Evolutionary conservation across 306 rosid genomes (phyloP).

Genomic region (Vachellia collinsii): DNA sequence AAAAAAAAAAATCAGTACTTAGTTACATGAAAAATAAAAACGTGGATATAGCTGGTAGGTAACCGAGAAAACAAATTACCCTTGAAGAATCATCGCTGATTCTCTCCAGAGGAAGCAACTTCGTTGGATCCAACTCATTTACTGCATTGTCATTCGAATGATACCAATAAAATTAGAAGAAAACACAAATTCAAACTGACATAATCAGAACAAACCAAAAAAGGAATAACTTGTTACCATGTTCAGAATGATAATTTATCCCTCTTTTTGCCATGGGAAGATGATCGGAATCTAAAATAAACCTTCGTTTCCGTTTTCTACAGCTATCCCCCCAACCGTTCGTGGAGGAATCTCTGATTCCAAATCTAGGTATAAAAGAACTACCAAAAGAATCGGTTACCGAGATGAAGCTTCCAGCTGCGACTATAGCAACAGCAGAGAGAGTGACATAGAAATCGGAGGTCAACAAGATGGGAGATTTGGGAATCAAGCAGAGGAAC

Average conservation of each 20-base stretch:
- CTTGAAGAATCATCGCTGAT: conserved; percentile 22
- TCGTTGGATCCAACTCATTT: conserved; percentile 11
- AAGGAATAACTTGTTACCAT: conserved; percentile 28
- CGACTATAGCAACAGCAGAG: conserved; percentile 36
- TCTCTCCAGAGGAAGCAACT: neutral
- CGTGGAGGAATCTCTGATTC: neutral
- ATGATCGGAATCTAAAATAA: conserved; percentile 6
- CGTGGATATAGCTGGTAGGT: neutral
- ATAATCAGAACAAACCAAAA: neutral
- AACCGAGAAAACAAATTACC: conserved; percentile 31
- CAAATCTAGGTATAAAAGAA: neutral
- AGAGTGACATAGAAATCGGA: conserved; percentile 33
- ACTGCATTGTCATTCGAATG: conserved; percentile 32
- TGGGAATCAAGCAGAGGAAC: conserved; percentile 44
- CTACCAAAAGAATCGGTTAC: neutral
- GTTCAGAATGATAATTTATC: conserved; percentile 3
- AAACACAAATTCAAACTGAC: neutral
- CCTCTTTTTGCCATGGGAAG: conserved; percentile 27
- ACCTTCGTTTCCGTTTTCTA: conserved; percentile 41
- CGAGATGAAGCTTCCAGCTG: conserved; percentile 25
- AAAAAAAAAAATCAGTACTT: neutral
- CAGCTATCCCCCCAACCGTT: neutral
- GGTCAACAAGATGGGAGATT: conserved; percentile 47
- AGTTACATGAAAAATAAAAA: neutral
- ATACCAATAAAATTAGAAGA: neutral